phyloP scores from a whole-genome alignment of 1,139 yeast species.

The Blastobotrys aristatus region DNA sequence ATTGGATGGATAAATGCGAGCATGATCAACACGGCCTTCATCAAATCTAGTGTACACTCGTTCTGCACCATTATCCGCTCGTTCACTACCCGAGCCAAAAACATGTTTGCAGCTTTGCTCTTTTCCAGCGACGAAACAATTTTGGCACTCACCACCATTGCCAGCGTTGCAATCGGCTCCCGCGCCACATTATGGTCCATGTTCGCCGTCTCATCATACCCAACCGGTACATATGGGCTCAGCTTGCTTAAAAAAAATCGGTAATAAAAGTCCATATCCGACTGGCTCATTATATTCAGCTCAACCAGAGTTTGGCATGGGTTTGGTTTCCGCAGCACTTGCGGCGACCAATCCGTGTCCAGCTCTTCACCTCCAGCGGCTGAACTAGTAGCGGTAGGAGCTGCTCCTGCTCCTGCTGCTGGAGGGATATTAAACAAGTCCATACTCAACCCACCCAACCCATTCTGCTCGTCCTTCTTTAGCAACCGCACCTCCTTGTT shows the following conservation, averaged over 20 bases:
- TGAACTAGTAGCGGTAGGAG: not conserved
- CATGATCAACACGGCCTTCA: slow-evolving; percentile 3
- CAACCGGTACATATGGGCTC: slow-evolving; percentile 27
- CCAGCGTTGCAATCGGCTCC: slow-evolving; percentile 7
- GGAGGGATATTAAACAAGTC: not conserved
- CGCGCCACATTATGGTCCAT: slow-evolving; percentile 2
- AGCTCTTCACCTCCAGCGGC: not conserved
- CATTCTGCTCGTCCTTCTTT: not conserved
- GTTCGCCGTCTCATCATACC: not conserved
- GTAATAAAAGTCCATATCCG: slow-evolving; percentile 36
- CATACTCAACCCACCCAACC: not conserved
- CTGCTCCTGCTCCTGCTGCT: not conserved
- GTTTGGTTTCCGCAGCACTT: slow-evolving; percentile 25
- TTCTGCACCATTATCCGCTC: slow-evolving; percentile 6
- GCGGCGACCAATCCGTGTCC: not conserved
- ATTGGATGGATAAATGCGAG: not conserved
- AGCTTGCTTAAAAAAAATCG: slow-evolving; percentile 38
- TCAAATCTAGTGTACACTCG: slow-evolving; percentile 5
- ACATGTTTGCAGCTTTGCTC: not conserved
- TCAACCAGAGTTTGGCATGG: slow-evolving; percentile 41
- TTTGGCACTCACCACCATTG: slow-evolving; percentile 8
- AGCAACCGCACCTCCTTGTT: not conserved
- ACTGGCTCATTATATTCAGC: slow-evolving; percentile 28
- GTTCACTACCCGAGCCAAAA: slow-evolving; percentile 8
- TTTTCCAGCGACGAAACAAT: not conserved